These are phyloP conservation scores for Candida sp. DNA, from an alignment of 1,139 yeast species.

Conservation along the genomic window DNA sequence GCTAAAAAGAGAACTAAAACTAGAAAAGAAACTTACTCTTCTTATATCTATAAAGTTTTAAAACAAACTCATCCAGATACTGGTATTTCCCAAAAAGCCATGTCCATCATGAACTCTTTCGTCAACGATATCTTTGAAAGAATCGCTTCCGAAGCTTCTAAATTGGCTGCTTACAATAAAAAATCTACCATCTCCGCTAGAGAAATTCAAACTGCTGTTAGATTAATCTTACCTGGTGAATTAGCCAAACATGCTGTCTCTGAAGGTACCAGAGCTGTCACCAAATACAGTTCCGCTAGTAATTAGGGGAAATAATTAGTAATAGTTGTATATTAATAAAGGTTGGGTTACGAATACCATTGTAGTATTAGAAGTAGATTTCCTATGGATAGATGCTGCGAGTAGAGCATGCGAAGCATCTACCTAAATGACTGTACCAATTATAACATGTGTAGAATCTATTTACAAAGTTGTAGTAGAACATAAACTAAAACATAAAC, in stretches of 20 bases:
- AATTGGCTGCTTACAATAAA: conserved; percentile 99
- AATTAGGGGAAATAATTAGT: background rate
- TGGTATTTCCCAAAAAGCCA: conserved; percentile 98
- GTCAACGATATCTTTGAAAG: conserved; percentile 94
- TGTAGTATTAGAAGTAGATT: too few species aligned
- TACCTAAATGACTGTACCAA: too few species aligned
- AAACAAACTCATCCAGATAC: conserved; percentile 99
- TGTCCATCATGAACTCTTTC: conserved; percentile 98
- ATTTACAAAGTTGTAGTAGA: too few species aligned
- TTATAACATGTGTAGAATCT: too few species aligned
- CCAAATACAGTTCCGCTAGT: conserved; percentile 86
- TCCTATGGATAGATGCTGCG: too few species aligned
- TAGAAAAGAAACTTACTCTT: conserved; percentile 97
- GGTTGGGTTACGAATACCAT: too few species aligned
- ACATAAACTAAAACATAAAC: too few species aligned
- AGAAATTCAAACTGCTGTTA: conserved; percentile 98
- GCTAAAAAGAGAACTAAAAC: conserved; percentile 93
- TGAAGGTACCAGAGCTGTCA: conserved; percentile 99
- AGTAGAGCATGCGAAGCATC: too few species aligned
- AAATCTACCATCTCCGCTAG: conserved; percentile 97
- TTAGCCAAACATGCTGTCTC: conserved; percentile 98
- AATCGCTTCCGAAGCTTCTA: conserved; percentile 96
- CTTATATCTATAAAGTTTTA: conserved; percentile 96
- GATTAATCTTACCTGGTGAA: conserved; percentile 98
- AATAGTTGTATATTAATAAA: too few species aligned